These are phyloP conservation scores for Corchorus capsularis DNA, from an alignment of 345 rosid species.

Conservation along the genomic window DNA sequence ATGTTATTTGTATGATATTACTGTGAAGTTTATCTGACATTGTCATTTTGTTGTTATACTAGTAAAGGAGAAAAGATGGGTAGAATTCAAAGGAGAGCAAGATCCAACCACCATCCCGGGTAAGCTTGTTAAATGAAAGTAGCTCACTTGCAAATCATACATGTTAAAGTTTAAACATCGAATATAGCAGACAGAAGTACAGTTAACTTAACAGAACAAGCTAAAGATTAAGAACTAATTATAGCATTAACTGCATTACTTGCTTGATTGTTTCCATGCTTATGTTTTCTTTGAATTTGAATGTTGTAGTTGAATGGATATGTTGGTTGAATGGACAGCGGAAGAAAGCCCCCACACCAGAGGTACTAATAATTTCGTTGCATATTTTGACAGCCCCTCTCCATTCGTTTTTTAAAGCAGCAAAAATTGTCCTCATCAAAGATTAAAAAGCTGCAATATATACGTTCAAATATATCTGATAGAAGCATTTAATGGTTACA, in stretches of 20 bases:
- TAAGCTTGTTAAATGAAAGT: slow-evolving; percentile 25
- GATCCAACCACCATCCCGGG: slow-evolving; percentile 93
- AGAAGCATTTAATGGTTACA: no score
- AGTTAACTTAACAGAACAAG: neutral
- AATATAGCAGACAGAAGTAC: neutral
- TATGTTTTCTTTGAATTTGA: slow-evolving; percentile 20
- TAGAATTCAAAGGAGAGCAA: slow-evolving; percentile 72
- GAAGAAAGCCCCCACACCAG: slow-evolving; percentile 77
- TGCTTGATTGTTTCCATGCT: slow-evolving; percentile 10
- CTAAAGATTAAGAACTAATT: neutral
- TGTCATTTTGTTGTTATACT: slow-evolving; percentile 24
- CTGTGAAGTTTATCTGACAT: slow-evolving; percentile 18
- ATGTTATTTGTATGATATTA: neutral
- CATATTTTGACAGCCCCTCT: neutral
- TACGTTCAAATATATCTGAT: neutral
- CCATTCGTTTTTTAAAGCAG: neutral
- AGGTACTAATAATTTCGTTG: slow-evolving; percentile 47
- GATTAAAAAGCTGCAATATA: no score
- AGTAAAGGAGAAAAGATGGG: slow-evolving; percentile 99
- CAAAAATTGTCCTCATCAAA: neutral
- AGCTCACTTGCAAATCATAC: neutral
- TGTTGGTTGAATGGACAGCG: slow-evolving; percentile 98
- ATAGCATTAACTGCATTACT: neutral
- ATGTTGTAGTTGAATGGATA: slow-evolving; percentile 91
- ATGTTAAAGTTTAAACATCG: slow-evolving; percentile 18